Percentiles rank a stretch among this genome's conserved stretches.
These are phyloP conservation scores for Patellifolia procumbens DNA, from an alignment of 179 eudicot species.

Conservation along the genomic window DNA sequence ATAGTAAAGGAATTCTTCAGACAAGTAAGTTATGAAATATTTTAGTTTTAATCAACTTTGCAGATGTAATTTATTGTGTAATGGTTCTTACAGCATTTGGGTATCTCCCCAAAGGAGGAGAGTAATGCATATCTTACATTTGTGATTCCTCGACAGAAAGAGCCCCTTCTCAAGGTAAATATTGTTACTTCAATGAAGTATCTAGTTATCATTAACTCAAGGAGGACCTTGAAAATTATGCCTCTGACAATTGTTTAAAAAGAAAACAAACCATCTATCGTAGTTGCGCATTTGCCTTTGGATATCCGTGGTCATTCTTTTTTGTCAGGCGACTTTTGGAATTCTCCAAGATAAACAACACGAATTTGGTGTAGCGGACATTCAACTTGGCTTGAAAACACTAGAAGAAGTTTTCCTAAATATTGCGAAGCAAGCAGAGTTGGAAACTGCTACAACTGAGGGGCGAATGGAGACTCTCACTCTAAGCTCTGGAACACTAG, in stretches of 20 bases:
- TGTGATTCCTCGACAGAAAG: conserved; percentile 70
- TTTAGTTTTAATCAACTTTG: background rate
- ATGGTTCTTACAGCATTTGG: conserved; percentile 49
- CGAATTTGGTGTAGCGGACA: conserved; percentile 66
- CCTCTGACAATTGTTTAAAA: too few relatives aligned
- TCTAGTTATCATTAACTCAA: background rate
- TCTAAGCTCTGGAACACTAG: conserved; percentile 52
- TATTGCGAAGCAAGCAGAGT: conserved; percentile 70
- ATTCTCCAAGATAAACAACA: conserved; percentile 69
- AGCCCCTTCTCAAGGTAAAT: conserved; percentile 55
- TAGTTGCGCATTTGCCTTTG: background rate
- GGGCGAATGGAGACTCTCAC: conserved; percentile 55
- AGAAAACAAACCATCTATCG: background rate
- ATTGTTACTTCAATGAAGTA: background rate
- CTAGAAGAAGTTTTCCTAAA: conserved; percentile 84
- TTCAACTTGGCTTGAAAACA: conserved; percentile 77
- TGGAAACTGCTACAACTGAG: conserved; percentile 72
- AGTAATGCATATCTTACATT: conserved; percentile 68
- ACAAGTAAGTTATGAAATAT: conserved; percentile 44
- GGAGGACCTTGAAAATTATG: too few relatives aligned
- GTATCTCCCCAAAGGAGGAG: conserved; percentile 70
- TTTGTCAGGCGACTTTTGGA: conserved; percentile 52
- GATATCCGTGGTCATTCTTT: too few relatives aligned
- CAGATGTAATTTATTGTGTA: background rate
- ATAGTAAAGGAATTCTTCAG: conserved; percentile 69